Conservation (phyloP, 164 flowering plant genomes). For the Liriodendron chinense region DNA sequence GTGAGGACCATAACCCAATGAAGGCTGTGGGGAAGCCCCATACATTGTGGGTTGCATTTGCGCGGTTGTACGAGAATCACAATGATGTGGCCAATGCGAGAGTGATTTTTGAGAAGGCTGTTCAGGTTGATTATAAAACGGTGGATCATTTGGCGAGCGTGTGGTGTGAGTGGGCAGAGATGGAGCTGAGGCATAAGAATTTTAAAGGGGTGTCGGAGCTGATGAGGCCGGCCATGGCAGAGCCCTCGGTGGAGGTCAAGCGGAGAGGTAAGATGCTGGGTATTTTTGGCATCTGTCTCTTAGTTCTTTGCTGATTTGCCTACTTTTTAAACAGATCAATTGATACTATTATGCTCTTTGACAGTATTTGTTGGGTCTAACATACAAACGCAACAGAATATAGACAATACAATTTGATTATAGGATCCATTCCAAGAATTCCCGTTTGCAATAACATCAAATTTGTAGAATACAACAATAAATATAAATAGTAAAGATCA, state of each 20-base stretch:
- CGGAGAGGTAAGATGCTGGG: constrained; percentile 60
- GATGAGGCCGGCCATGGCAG: constrained; percentile 91
- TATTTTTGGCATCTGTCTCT: not conserved
- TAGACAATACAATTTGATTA: no score
- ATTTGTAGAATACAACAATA: no score
- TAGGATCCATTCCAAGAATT: no score
- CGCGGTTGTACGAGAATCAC: constrained; percentile 76
- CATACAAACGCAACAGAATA: no score
- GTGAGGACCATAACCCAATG: constrained; percentile 96
- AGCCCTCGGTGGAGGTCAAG: constrained; percentile 92
- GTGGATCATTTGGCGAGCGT: constrained; percentile 88
- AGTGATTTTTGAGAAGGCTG: constrained; percentile 93
- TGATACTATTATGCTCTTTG: not conserved
- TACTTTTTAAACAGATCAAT: not conserved
- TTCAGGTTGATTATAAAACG: constrained; percentile 79
- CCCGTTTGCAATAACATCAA: no score
- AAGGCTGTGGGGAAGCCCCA: constrained; percentile 98
- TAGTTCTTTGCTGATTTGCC: not conserved
- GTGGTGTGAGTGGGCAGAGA: constrained; percentile 98
- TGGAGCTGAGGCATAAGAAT: constrained; percentile 80
- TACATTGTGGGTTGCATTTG: constrained; percentile 93
- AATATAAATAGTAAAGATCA: no score
- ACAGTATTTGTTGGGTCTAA: no score
- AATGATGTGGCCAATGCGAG: constrained; percentile 81
- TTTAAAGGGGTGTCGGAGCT: constrained; percentile 77